Percentiles rank a stretch among this genome's conserved stretches.
These are phyloP conservation scores for Aspergillus melleus DNA, from an alignment of 2,329 filamentous ascomycete genomes.

Conservation along the genomic window DNA sequence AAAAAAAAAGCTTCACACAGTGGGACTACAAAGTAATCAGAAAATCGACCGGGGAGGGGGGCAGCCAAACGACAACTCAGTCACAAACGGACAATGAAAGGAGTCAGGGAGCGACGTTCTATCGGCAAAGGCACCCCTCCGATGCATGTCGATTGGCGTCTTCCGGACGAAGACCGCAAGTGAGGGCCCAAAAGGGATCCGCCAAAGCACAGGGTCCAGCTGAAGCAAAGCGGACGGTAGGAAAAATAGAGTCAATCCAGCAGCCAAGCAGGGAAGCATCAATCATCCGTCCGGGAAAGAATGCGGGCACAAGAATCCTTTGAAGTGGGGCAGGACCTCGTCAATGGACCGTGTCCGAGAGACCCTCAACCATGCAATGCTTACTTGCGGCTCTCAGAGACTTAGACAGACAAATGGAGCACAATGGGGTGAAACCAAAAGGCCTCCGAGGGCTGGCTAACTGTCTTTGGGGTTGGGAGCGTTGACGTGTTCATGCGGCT, in stretches of 20 bases:
- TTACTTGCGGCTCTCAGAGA: conserved; percentile 19
- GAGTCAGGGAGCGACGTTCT: conserved; percentile 15
- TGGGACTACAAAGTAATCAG: not conserved
- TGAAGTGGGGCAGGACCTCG: conserved; percentile 17
- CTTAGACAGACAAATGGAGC: conserved; percentile 12
- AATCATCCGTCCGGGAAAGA: conserved; percentile 5
- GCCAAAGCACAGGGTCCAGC: not conserved
- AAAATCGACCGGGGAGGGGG: conserved; percentile 16
- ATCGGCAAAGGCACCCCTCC: conserved; percentile 18
- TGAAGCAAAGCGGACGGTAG: not conserved
- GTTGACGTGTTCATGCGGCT: conserved; percentile 32
- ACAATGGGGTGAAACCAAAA: conserved; percentile 13
- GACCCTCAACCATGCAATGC: conserved; percentile 5
- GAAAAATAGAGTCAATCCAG: not conserved
- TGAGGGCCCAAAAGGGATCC: not conserved
- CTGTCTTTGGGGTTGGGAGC: conserved; percentile 17
- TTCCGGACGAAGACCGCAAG: not conserved
- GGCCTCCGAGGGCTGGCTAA: conserved; percentile 8
- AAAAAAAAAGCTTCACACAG: not conserved
- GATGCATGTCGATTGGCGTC: conserved; percentile 16
- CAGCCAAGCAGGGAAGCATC: not conserved
- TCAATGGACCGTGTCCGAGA: conserved; percentile 9
- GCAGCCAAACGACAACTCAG: conserved; percentile 18
- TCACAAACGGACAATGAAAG: conserved; percentile 13
- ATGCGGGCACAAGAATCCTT: conserved; percentile 6